A percentile compares a stretch with the other conserved stretches of the same genome.
These are phyloP conservation scores for Podospora appendiculata DNA, from an alignment of 495 filamentous ascomycete genomes.

Conservation along the genomic window DNA sequence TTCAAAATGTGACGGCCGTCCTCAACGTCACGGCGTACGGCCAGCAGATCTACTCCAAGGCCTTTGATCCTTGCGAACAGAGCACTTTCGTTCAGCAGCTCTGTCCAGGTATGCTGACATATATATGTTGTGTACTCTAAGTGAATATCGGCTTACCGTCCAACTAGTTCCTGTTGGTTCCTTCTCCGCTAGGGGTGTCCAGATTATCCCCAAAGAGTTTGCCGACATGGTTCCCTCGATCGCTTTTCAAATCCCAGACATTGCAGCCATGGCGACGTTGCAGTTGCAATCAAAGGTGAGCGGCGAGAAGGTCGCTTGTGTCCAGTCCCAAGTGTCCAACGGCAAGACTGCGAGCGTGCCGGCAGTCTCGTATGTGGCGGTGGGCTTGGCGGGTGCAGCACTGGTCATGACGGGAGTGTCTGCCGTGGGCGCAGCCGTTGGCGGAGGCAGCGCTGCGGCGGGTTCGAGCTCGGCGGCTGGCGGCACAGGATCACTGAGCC, in stretches of 20 bases:
- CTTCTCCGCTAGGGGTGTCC: constrained; percentile 64
- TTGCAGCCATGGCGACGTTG: constrained; percentile 79
- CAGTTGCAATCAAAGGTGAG: constrained; percentile 57
- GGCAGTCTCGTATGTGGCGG: constrained; percentile 77
- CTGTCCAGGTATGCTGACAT: constrained; percentile 66
- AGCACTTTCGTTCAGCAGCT: constrained; percentile 59
- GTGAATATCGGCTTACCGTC: constrained; percentile 18
- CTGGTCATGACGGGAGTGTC: constrained; percentile 67
- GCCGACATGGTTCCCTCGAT: constrained; percentile 76
- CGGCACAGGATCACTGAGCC: constrained; percentile 64
- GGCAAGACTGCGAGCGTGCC: constrained; percentile 71
- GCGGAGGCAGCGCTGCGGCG: constrained; percentile 32
- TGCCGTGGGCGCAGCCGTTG: constrained; percentile 54
- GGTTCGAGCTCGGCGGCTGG: constrained; percentile 41
- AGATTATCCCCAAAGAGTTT: constrained; percentile 61
- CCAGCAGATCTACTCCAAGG: constrained; percentile 66
- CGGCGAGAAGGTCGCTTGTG: constrained; percentile 65
- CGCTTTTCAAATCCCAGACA: constrained; percentile 84
- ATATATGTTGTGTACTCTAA: neutral
- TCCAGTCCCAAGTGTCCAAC: constrained; percentile 74
- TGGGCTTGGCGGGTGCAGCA: constrained; percentile 79
- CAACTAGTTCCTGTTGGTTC: constrained; percentile 58
- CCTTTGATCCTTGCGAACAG: constrained; percentile 73
- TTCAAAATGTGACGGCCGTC: constrained; percentile 74
- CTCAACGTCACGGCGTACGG: constrained; percentile 84